Base-by-base conservation (phyloP, 2,329 filamentous ascomycete genomes). In the Pyrenochaeta sp. region DNA sequence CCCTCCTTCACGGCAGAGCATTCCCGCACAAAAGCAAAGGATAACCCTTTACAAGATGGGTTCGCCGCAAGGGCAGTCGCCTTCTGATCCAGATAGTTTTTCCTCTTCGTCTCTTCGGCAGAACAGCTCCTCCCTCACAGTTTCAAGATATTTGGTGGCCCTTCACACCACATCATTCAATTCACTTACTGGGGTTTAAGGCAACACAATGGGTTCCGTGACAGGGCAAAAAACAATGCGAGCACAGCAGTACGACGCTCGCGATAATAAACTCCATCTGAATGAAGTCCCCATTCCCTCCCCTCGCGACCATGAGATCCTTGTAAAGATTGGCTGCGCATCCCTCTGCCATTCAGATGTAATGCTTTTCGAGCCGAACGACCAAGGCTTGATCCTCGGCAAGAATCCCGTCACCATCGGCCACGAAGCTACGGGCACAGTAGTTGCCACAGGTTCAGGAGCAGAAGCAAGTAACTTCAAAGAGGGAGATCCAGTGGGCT, bases 211-310 rank as follows among this genome's bases (percentile, higher is more conserved):
- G 63, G 42, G 53, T n/a, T 62, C 63, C 6, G 40, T 45, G 32
- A 20, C 58, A 45, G 46, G 39, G 20, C 54, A 61, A 42, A 63
- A 64, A 42, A 71, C 63, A 1, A 70, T 68, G 66, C 52, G 45
- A 18, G 69, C 69, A 44, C 67, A 70, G 40, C 69, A 72, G 57
- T 74, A 72, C 41, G 69, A 74, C 35, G 51, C 57, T 10, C 61
- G 66, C 29, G 72, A 74, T 54, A 75, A 75, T 49, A 70, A 73
- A 46, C 60, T 77, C 10, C 67, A 75, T 31, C 73, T 81, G 49
- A 81, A 82, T 48, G 68, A 77, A 35, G 66, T 82, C 23, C 75
- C 78, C 7, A 73, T 82, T 30, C 80, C 81, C 3, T 65, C 67
- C 23, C 78, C 79, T 3, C 69, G 69, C 27, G 71, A 72, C 20